Percentiles rank a stretch among this genome's conserved stretches.
phyloP scores from a whole-genome alignment of 257 asterid species.

The Vinca minor region DNA sequence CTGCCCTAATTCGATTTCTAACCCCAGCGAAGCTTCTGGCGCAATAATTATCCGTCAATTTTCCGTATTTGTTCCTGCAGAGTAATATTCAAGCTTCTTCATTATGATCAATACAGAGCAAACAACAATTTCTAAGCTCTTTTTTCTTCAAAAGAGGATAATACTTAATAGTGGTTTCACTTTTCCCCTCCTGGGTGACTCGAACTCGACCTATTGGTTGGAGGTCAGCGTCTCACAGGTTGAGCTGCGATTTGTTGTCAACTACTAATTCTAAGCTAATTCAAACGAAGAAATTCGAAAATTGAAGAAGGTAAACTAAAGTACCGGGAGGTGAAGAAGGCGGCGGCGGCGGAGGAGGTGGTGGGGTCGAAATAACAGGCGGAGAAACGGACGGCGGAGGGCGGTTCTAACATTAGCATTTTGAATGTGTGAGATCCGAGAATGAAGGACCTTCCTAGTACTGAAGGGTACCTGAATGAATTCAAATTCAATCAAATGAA shows the following conservation, averaged over 20 bases:
- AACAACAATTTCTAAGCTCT: no score
- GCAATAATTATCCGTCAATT: constrained; percentile 20
- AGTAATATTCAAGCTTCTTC: neutral
- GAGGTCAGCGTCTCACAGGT: no score
- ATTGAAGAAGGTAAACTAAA: no score
- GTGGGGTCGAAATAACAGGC: constrained; percentile 31
- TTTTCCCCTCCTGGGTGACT: no score
- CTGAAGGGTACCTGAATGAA: constrained; percentile 1
- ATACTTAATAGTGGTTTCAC: no score
- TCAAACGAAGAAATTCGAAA: no score
- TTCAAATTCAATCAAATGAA: no score
- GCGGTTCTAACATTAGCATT: constrained; percentile 66
- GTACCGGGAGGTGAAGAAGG: constrained; percentile 45
- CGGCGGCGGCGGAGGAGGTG: constrained; percentile 37
- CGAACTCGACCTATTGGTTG: no score
- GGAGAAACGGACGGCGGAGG: constrained; percentile 39
- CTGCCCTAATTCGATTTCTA: constrained; percentile 48
- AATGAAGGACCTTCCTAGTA: no score
- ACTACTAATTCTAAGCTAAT: neutral
- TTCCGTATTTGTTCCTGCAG: constrained; percentile 28
- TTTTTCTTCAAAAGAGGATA: no score
- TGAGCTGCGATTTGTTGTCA: no score
- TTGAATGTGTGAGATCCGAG: constrained; percentile 9
- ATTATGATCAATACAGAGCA: constrained; percentile 1
- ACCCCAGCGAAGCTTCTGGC: constrained; percentile 32